Conservation (phyloP, 2,329 filamentous ascomycete species). For the Colletotrichum plurivorum region DNA sequence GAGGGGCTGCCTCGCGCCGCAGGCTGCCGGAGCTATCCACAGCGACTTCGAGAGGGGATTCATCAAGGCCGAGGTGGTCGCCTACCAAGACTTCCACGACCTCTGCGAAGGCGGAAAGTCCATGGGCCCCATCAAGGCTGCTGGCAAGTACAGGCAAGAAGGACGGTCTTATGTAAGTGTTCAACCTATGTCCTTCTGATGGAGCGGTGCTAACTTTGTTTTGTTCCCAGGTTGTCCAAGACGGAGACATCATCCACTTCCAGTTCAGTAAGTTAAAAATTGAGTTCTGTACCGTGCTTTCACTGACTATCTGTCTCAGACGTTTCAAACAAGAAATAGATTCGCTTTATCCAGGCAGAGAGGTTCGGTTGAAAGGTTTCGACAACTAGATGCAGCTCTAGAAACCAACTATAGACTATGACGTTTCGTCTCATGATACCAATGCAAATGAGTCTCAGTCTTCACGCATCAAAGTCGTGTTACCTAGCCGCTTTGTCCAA, state of each 20-base stretch:
- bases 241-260: slow-evolving; percentile 60
- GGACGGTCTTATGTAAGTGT: slow-evolving; percentile 57
- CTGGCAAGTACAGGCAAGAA: slow-evolving; percentile 61
- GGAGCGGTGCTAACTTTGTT: slow-evolving; percentile 40
- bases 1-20: slow-evolving; percentile 54
- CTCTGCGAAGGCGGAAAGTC: slow-evolving; percentile 59
- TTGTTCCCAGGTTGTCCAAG: slow-evolving; percentile 50
- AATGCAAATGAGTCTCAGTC: not conserved
- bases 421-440: slow-evolving; percentile 2
- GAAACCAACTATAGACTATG: not conserved
- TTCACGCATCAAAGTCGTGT: not conserved
- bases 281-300: not conserved
- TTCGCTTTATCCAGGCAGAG: not conserved
- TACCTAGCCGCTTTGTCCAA: not conserved
- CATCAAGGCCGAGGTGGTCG: slow-evolving; percentile 62
- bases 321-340: slow-evolving; percentile 32
- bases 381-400: not conserved
- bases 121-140: slow-evolving; percentile 61
- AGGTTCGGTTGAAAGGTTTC: not conserved
- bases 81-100: slow-evolving; percentile 61
- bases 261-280: slow-evolving; percentile 55
- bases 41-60: slow-evolving; percentile 60
- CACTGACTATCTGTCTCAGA: not conserved
- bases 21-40: slow-evolving; percentile 59
- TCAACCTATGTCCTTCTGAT: not conserved